These are phyloP conservation scores for Colletotrichum sp. DNA, from an alignment of 2,329 filamentous ascomycete genomes.

Conservation along the genomic window DNA sequence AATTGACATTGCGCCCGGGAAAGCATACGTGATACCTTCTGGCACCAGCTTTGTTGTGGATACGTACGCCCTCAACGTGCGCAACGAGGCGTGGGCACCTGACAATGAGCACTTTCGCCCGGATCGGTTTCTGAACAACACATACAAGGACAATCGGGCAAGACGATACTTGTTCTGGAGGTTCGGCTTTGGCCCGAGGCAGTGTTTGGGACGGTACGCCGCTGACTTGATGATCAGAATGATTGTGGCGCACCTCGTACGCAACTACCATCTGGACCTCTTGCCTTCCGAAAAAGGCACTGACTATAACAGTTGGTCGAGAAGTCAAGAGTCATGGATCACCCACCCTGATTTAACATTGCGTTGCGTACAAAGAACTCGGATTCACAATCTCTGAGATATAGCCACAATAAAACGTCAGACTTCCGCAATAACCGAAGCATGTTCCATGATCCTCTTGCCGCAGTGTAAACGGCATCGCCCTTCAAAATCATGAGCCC, in stretches of 20 bases:
- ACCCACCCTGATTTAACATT: neutral
- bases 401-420: neutral
- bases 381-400: neutral
- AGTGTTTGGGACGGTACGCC: conserved; percentile 47
- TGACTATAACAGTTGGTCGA: neutral
- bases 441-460: neutral
- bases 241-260: neutral
- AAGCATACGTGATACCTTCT: conserved; percentile 39
- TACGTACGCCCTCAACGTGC: conserved; percentile 45
- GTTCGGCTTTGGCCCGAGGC: conserved; percentile 49
- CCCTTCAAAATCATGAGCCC: neutral
- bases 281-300: neutral
- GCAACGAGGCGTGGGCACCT: conserved; percentile 40
- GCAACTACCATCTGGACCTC: neutral
- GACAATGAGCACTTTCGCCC: conserved; percentile 40
- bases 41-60: conserved; percentile 47
- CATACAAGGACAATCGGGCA: conserved; percentile 5
- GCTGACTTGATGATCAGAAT: conserved; percentile 38
- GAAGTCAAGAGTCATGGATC: neutral
- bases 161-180: conserved; percentile 45
- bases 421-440: neutral
- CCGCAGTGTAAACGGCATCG: neutral
- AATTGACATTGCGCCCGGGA: neutral
- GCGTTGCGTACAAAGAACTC: neutral
- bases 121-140: conserved; percentile 27